Percentiles rank a stretch among this genome's conserved stretches.
Evolutionary conservation across 1,139 yeast species (phyloP).

Genomic region (Pichia norvegensis): DNA sequence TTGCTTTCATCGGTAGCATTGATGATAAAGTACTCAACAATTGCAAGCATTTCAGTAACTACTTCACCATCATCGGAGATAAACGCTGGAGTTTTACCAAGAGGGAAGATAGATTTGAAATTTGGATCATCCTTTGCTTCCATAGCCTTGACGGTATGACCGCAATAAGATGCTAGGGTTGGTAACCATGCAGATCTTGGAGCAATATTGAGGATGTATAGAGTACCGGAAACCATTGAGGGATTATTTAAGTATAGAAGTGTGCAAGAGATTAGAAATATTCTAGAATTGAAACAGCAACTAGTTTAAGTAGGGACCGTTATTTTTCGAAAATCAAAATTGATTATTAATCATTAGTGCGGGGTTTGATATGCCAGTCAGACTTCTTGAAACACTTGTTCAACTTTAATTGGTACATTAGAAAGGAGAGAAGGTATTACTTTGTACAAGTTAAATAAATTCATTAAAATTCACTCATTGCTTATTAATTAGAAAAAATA

Average conservation of each 20-base stretch:
- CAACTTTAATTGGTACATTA: too few species aligned
- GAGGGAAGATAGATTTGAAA: conserved; percentile 20
- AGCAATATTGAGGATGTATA: conserved; percentile 13
- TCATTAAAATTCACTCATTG: background rate
- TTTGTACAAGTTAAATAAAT: too few species aligned
- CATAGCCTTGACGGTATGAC: conserved; percentile 34
- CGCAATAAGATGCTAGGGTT: conserved; percentile 16
- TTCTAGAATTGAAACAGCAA: too few species aligned
- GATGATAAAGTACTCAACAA: conserved; percentile 23
- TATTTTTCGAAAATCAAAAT: too few species aligned
- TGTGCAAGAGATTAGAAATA: too few species aligned
- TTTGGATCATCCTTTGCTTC: background rate
- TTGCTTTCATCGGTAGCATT: conserved; percentile 8
- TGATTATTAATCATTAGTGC: too few species aligned
- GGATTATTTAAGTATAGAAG: too few species aligned
- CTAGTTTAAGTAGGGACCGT: too few species aligned
- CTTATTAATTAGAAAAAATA: background rate
- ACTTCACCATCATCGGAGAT: conserved; percentile 24
- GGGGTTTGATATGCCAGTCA: too few species aligned
- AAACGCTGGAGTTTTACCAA: conserved; percentile 29
- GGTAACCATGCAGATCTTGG: conserved; percentile 20
- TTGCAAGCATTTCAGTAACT: conserved; percentile 25
- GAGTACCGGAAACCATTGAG: conserved; percentile 20
- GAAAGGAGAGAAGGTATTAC: too few species aligned
- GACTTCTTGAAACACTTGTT: too few species aligned